Evolutionary conservation across 1,284 basidiomycete genomes (phyloP), one percentile per base, ranked within the genome.

Genomic region (Trametes sp.): DNA sequence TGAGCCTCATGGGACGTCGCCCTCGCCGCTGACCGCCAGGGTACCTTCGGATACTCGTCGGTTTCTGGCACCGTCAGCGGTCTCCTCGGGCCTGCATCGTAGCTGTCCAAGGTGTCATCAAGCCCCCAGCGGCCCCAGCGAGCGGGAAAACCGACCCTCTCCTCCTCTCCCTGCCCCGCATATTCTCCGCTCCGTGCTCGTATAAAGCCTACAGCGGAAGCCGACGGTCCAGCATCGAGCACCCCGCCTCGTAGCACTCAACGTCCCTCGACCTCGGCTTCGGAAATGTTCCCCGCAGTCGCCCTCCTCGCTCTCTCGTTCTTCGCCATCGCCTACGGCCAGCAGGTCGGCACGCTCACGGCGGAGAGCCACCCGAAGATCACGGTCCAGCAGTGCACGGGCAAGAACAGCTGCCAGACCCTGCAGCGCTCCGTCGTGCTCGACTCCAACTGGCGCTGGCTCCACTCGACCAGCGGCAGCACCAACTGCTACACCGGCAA

Each of bases 391-490:
- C 63, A 70, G 42, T 79, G 77, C 67, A 42, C 62, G 23, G 54
- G 54, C 19, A 54, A 56, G 35, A 58, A 53, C 51, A 59, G 42
- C 45, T 69, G 67, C 55, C 44, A 52, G 62, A 70, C 74, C 14
- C 56, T 55, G 55, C 50, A 66, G 38, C 62, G 57, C 52, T 61
- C 60, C 42, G 66, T 79, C 62, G 74, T 75, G 13, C 76, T 79
- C 67, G 77, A 77, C 64, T 61, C 74, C 36, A 77, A 77, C 70
- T 78, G 77, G 77, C 76, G 77, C 63, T 78, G 77, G 77, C 64
- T 75, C 41, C 77, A 78, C 67, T 71, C 64, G 50, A 70, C 67
- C 57, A 59, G 57, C 48, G 69, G 74, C 51, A 74, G 66, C 68
- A 76, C 71, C 65, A 76, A 76, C 72, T 76, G 75, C 67, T 76